Evolutionary conservation across 805 yeast genomes (phyloP).

Genomic region (Wickerhamiella occidentalis): DNA sequence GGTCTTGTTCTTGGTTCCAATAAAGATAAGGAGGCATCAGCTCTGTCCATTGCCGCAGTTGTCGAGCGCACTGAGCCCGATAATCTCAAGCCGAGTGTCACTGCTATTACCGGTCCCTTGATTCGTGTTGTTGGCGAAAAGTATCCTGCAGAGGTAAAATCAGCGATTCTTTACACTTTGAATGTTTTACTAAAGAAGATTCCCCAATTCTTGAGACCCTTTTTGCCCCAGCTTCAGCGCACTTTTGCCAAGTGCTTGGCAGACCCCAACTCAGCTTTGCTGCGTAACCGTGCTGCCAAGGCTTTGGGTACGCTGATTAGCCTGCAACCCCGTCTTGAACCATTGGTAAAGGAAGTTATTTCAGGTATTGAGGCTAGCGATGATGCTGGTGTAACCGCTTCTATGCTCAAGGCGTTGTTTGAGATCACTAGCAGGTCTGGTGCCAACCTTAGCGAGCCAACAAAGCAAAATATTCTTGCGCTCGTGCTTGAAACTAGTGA

Average conservation of each 20-base stretch:
- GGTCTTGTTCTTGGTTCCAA: constrained; percentile 89
- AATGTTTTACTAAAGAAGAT: constrained; percentile 66
- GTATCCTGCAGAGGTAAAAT: constrained; percentile 78
- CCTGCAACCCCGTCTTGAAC: constrained; percentile 88
- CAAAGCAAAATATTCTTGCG: constrained; percentile 54
- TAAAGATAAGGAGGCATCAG: constrained; percentile 74
- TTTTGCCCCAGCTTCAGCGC: constrained; percentile 93
- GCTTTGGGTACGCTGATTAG: constrained; percentile 82
- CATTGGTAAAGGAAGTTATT: constrained; percentile 73
- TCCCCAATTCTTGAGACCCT: constrained; percentile 86
- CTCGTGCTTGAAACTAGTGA: constrained; percentile 62
- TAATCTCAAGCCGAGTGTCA: constrained; percentile 69
- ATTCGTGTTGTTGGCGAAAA: constrained; percentile 97
- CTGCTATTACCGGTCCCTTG: constrained; percentile 90
- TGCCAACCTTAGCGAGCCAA: constrained; percentile 55
- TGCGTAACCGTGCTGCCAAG: constrained; percentile 75
- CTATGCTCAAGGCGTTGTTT: constrained; percentile 72
- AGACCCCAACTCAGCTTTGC: constrained; percentile 58
- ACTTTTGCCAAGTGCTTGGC: constrained; percentile 87
- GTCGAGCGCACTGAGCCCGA: constrained; percentile 79
- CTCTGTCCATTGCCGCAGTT: constrained; percentile 77
- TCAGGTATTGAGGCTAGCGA: constrained; percentile 47
- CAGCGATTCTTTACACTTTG: constrained; percentile 82
- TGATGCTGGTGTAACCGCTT: constrained; percentile 55
- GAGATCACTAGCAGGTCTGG: constrained; percentile 80